These are phyloP conservation scores for Amniculicola lignicola DNA, from an alignment of 495 filamentous ascomycete genomes.

Conservation along the genomic window DNA sequence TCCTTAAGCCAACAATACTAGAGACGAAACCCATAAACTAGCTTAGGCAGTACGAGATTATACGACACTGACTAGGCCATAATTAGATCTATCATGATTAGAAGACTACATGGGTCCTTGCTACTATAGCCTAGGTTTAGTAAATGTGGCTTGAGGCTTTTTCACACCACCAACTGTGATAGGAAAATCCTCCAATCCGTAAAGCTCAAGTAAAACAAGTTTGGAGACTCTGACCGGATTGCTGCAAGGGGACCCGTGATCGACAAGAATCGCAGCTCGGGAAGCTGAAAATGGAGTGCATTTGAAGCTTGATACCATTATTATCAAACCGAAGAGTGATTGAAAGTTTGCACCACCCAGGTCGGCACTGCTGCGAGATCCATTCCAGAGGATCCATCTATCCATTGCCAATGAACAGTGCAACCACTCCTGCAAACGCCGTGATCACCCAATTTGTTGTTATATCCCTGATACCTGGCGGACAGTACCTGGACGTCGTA, in stretches of 20 bases:
- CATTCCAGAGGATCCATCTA: background rate
- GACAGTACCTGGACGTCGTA: background rate
- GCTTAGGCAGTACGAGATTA: background rate
- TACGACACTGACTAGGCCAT: background rate
- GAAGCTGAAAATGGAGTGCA: background rate
- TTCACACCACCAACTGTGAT: background rate
- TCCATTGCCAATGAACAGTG: slow-evolving; percentile 1
- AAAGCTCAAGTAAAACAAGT: background rate
- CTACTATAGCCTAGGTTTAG: background rate
- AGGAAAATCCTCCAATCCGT: background rate
- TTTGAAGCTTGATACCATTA: background rate
- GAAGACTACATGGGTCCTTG: background rate
- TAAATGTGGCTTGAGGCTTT: slow-evolving; percentile 3
- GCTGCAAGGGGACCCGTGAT: background rate
- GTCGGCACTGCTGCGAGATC: background rate
- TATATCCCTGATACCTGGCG: background rate
- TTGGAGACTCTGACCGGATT: background rate
- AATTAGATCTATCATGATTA: background rate
- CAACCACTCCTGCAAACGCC: background rate
- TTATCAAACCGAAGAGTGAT: background rate
- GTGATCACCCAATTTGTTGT: slow-evolving; percentile 1
- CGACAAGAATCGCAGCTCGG: background rate
- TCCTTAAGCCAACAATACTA: background rate
- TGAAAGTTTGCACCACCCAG: background rate
- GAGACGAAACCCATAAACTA: background rate